Evolutionary conservation across 257 asterid species (phyloP).

Genomic region (Gentiana straminea): DNA sequence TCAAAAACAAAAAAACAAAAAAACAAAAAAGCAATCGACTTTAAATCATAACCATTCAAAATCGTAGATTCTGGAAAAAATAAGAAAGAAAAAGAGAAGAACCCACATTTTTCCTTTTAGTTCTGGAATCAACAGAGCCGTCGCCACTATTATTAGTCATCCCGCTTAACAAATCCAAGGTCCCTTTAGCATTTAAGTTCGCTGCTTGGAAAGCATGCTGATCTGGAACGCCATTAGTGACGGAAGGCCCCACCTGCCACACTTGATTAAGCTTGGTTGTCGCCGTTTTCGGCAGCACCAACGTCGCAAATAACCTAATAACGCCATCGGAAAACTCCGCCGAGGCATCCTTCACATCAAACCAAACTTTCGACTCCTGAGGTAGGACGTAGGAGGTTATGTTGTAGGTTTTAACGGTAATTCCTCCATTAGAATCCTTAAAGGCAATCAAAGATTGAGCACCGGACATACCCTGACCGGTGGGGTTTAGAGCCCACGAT

Average conservation of each 20-base stretch:
- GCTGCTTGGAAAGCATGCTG: constrained; percentile 33
- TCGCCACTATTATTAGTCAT: too few relatives aligned
- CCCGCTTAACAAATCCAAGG: constrained; percentile 20
- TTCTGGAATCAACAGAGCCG: too few relatives aligned
- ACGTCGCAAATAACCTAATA: constrained; percentile 38
- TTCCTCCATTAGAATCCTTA: constrained; percentile 34
- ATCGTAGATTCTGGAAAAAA: too few relatives aligned
- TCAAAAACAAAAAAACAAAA: too few relatives aligned
- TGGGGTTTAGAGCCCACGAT: constrained; percentile 73
- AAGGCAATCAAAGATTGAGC: constrained; percentile 49
- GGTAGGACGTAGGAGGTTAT: constrained; percentile 28
- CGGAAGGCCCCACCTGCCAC: constrained; percentile 67
- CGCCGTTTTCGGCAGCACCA: constrained; percentile 33
- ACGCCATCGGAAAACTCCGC: constrained; percentile 35
- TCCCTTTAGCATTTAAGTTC: constrained; percentile 36
- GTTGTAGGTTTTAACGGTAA: constrained; percentile 38
- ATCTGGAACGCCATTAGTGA: constrained; percentile 33
- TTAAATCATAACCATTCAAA: too few relatives aligned
- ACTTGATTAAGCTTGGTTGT: constrained; percentile 40
- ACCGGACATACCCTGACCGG: constrained; percentile 42
- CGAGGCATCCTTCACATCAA: constrained; percentile 24
- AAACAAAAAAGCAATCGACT: too few relatives aligned
- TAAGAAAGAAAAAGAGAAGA: too few relatives aligned
- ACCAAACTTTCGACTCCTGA: constrained; percentile 29
- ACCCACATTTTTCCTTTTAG: too few relatives aligned